These are phyloP conservation scores for Acanthamoeba culbertsoni DNA, from an alignment of 208 protist genomes.

Conservation along the genomic window DNA sequence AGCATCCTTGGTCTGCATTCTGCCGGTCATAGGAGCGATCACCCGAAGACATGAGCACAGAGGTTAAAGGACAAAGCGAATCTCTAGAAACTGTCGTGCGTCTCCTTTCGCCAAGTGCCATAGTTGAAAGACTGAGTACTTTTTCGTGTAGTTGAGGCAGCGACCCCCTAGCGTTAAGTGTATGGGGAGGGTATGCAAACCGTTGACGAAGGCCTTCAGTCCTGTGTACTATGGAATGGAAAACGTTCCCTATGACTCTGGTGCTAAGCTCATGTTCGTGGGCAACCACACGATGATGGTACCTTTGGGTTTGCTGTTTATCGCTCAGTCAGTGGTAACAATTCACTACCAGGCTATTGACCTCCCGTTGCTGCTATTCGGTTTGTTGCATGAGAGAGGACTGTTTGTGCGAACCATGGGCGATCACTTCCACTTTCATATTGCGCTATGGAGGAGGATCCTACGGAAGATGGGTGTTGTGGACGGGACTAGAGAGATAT, in stretches of 20 bases:
- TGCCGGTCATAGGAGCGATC: too few species aligned
- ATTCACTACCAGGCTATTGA: not conserved
- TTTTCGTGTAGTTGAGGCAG: not conserved
- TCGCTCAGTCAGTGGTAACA: not conserved
- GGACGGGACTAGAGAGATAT: not conserved
- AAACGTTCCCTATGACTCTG: not conserved
- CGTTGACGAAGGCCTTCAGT: not conserved
- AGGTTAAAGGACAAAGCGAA: not conserved
- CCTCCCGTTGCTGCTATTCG: not conserved
- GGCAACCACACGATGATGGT: constrained; percentile 42
- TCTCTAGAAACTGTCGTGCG: not conserved
- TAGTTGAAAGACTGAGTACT: not conserved
- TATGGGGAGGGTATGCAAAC: not conserved
- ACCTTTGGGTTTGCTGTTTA: not conserved
- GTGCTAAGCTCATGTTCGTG: not conserved
- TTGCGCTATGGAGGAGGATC: not conserved
- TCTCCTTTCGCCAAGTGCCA: not conserved
- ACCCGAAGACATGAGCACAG: not conserved
- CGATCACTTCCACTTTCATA: not conserved
- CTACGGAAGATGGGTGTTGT: not conserved
- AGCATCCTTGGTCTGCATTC: too few species aligned
- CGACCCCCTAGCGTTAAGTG: not conserved
- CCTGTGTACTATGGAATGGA: constrained; percentile 1
- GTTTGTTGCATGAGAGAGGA: not conserved
- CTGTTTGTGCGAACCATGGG: constrained; percentile 18